Conservation (phyloP, 2,329 filamentous ascomycete species). For the Mariannaea sp. region DNA sequence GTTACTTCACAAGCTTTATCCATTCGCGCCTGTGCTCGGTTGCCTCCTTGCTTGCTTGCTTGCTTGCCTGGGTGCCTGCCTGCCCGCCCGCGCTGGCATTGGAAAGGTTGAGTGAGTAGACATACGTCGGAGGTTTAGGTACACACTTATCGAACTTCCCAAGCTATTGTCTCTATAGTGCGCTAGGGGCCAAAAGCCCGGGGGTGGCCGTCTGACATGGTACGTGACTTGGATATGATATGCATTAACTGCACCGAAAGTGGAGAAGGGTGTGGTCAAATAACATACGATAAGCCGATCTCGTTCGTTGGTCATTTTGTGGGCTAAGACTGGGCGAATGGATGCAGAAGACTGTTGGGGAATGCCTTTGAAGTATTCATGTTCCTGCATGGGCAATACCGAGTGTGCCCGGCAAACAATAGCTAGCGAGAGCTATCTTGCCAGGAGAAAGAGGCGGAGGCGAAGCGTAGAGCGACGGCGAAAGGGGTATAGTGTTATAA, state of each 20-base stretch:
- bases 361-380: not conserved
- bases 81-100: not conserved
- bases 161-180: no score
- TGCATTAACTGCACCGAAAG: not conserved
- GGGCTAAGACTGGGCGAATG: constrained; percentile 2
- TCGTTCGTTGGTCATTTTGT: no score
- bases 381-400: constrained; percentile 11
- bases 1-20: not conserved
- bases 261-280: not conserved
- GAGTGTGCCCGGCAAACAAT: no score
- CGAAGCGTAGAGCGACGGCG: not conserved
- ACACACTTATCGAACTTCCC: no score
- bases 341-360: not conserved
- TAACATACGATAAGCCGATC: not conserved
- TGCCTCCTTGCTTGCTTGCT: not conserved
- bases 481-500: not conserved
- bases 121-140: no score
- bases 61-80: not conserved
- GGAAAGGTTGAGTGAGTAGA: not conserved
- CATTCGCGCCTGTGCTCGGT: not conserved
- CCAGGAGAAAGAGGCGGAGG: not conserved
- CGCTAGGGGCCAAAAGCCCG: constrained; percentile 3
- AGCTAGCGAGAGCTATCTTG: no score
- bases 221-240: no score
- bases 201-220: constrained; percentile 18